Evolutionary conservation across 2,329 filamentous ascomycete species (phyloP).

Genomic region (Fusarium fujikuroi): DNA sequence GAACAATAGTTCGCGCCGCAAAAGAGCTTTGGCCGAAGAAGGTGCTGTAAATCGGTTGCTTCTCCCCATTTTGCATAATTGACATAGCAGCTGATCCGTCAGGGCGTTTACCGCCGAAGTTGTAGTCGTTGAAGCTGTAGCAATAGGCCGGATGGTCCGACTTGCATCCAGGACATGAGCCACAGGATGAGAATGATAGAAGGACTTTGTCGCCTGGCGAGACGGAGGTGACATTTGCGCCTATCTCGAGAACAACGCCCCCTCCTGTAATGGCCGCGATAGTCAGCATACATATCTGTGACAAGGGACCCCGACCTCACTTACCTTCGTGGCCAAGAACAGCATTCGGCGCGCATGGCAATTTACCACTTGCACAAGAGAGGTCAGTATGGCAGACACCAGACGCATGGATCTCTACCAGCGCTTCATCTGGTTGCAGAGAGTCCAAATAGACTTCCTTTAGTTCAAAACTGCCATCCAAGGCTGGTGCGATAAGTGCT

Average conservation of each 20-base stretch:
- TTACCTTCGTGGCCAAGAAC: conserved; percentile 31
- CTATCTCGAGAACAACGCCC: conserved; percentile 18
- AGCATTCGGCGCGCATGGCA: not conserved
- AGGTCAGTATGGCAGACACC: conserved; percentile 32
- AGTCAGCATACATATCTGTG: rapidly evolving
- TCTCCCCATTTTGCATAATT: not conserved
- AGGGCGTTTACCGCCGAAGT: conserved; percentile 16
- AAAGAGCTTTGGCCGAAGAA: conserved; percentile 37
- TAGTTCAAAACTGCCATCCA: conserved; percentile 1
- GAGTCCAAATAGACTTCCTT: not conserved
- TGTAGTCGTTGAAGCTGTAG: conserved; percentile 5
- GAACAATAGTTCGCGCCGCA: conserved; percentile 9
- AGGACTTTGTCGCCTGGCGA: conserved; percentile 23
- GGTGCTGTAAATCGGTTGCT: not conserved
- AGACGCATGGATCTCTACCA: conserved; percentile 18
- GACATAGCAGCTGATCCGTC: conserved; percentile 18
- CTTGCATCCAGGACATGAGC: conserved; percentile 2
- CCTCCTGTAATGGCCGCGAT: not conserved
- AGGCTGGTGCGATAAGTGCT: conserved; percentile 5
- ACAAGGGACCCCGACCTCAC: too few species aligned
- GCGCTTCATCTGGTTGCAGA: conserved; percentile 11
- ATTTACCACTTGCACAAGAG: conserved; percentile 57
- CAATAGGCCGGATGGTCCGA: conserved; percentile 27
- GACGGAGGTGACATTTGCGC: not conserved
- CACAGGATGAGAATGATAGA: conserved; percentile 18